Conservation (phyloP, 2,329 filamentous ascomycete genomes). For the Monilinia fructicola region DNA sequence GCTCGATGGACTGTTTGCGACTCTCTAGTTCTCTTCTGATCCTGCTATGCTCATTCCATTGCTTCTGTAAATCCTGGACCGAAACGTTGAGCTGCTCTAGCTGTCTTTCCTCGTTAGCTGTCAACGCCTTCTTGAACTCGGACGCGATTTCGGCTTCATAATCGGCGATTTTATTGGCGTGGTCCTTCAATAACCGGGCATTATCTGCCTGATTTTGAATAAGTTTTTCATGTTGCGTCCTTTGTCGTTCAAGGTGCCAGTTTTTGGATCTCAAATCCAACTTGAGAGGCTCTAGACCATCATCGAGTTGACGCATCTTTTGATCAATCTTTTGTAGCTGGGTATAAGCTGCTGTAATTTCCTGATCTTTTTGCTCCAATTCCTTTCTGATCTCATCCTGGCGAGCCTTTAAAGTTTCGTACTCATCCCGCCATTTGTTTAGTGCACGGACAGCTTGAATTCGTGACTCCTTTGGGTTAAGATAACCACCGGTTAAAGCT, state of each 20-base stretch:
- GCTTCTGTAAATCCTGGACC: conserved; percentile 71
- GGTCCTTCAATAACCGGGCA: conserved; percentile 70
- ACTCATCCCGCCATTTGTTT: conserved; percentile 71
- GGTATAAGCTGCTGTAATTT: conserved; percentile 83
- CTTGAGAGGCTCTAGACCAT: conserved; percentile 76
- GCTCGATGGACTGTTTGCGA: conserved; percentile 79
- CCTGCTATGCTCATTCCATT: conserved; percentile 73
- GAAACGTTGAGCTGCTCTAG: conserved; percentile 68
- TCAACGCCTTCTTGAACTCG: conserved; percentile 90
- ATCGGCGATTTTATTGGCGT: conserved; percentile 71
- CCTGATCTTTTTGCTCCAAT: conserved; percentile 78
- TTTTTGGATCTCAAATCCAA: conserved; percentile 75
- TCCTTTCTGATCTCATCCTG: conserved; percentile 65
- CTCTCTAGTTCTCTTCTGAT: conserved; percentile 75
- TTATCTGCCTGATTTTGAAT: conserved; percentile 63
- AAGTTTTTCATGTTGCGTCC: conserved; percentile 71
- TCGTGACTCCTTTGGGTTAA: conserved; percentile 81
- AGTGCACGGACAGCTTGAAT: conserved; percentile 80
- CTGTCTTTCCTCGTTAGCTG: conserved; percentile 75
- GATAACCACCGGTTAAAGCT: conserved; percentile 90
- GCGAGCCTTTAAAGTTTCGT: conserved; percentile 64
- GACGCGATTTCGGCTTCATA: conserved; percentile 79
- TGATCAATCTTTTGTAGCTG: conserved; percentile 82
- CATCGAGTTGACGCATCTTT: conserved; percentile 72
- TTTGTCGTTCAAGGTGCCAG: conserved; percentile 70